Evolutionary conservation across 2,329 filamentous ascomycete genomes (phyloP), one percentile per base, ranked within the genome.

Genomic region (Phaeomoniella chlamydospora): DNA sequence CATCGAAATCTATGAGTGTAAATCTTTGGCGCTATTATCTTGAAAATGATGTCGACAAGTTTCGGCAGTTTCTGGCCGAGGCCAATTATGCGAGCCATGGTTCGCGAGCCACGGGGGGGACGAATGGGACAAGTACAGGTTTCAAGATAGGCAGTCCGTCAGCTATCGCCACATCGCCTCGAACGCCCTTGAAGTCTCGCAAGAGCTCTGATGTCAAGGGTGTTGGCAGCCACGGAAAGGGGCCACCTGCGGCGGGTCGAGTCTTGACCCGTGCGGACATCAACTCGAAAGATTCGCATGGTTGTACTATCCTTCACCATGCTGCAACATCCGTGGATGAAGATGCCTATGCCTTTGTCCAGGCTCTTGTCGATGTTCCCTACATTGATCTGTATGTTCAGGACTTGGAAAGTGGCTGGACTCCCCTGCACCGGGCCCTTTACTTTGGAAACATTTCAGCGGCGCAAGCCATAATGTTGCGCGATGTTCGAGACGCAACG

Each of bases 11-110:
- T 76, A 90, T 96, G 88, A 96, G 84, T 79, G 80, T 86, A 68
- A 74, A 81, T 74, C 77, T 98, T 60, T 94, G 88, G 88, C 87
- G 86, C 72, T 84, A 75, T 59, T 96, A 88, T 59, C 80, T 92
- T 69, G 81, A 94, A 76, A 83, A 94, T 72, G 86, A 98, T 76
- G 81, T 94, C 76, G 87, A 93, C 58, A 77, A 68, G 56, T 96
- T 98, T 72, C 80, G 82, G 65, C 80, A 80, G 67, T 74, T 92
- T 55, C 72, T 98, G 72, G 78, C 78, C 54, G 9, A 26, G n/a
- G 22, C 22, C 22, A 26, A 26, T 26, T 26, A 26, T 26, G n/a
- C 22, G n/a, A n/a, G n/a, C n/a, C n/a, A n/a, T n/a, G n/a, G n/a
- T n/a, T n/a, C n/a, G n/a, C 75, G 74, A 58, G 70, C 79, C 61